Evolutionary conservation across 2,329 filamentous ascomycete genomes (phyloP).

Genomic region (Cladosporium sp.): DNA sequence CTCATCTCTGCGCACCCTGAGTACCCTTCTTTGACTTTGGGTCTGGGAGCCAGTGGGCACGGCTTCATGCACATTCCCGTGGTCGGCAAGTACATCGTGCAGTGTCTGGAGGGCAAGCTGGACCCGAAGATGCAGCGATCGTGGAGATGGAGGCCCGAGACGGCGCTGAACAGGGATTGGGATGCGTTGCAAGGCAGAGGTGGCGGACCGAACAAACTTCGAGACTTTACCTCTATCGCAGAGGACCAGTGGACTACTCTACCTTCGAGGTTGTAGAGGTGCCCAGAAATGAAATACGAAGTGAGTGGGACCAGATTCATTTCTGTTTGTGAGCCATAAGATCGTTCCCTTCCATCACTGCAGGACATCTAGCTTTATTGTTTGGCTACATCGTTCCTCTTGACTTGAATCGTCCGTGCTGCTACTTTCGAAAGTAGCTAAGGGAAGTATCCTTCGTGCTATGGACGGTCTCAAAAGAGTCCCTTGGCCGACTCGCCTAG

Average conservation of each 20-base stretch:
- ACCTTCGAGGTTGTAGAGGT: background rate
- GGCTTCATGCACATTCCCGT: constrained; percentile 52
- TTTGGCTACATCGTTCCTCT: too few species aligned
- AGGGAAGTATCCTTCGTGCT: too few species aligned
- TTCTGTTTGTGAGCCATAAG: too few species aligned
- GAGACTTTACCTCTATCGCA: constrained; percentile 43
- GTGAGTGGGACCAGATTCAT: too few species aligned
- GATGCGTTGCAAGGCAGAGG: constrained; percentile 46
- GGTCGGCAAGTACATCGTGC: constrained; percentile 48
- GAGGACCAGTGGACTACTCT: constrained; percentile 37
- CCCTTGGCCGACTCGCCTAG: too few species aligned
- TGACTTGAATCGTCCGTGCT: too few species aligned
- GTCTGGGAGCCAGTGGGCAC: constrained; percentile 50
- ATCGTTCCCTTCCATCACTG: too few species aligned
- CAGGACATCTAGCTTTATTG: too few species aligned
- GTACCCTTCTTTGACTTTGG: constrained; percentile 42
- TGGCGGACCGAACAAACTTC: constrained; percentile 45
- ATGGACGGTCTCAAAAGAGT: too few species aligned
- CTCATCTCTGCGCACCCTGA: constrained; percentile 49
- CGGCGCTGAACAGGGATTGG: constrained; percentile 44
- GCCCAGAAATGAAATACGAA: too few species aligned
- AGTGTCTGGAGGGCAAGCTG: constrained; percentile 44
- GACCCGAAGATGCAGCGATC: constrained; percentile 40
- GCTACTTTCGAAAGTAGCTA: too few species aligned
- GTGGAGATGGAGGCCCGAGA: constrained; percentile 52